Evolutionary conservation across 2,329 filamentous ascomycete species (phyloP).

Genomic region (Plectosphaerella sp.): DNA sequence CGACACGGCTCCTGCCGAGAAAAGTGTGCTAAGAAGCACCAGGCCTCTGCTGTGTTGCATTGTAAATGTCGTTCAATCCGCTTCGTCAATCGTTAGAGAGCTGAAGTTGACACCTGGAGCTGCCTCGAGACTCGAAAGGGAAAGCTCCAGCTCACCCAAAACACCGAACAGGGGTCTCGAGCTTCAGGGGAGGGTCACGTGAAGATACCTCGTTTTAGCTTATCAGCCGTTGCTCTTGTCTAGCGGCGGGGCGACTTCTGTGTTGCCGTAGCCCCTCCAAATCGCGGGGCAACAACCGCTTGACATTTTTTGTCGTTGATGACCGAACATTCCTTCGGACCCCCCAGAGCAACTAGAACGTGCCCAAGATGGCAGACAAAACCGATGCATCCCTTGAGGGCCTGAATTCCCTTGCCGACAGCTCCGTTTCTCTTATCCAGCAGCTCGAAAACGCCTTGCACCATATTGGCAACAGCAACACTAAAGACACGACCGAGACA

Average conservation of each 20-base stretch:
- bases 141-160: conserved; percentile 16
- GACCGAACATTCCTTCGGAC: not conserved
- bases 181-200: conserved; percentile 10
- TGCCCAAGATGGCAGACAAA: conserved; percentile 1
- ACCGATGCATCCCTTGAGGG: conserved; percentile 24
- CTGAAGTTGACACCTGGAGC: not conserved
- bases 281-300: conserved; percentile 11
- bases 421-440: conserved; percentile 30
- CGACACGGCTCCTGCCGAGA: conserved; percentile 51
- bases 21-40: conserved; percentile 47
- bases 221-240: not conserved
- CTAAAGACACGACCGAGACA: conserved; percentile 13
- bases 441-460: conserved; percentile 38
- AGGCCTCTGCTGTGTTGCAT: conserved; percentile 47
- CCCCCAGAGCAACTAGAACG: not conserved
- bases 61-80: conserved; percentile 10
- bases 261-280: conserved; percentile 10
- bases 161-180: conserved; percentile 9
- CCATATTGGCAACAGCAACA: conserved; percentile 32
- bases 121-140: not conserved
- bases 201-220: not conserved
- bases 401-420: conserved; percentile 33
- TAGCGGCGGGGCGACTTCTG: too few species aligned
- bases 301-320: conserved; percentile 6
- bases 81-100: too few species aligned